A percentile compares a stretch with the other conserved stretches of the same genome.
Conservation (phyloP, 257 asterid species). For the Solanum rostratum region DNA sequence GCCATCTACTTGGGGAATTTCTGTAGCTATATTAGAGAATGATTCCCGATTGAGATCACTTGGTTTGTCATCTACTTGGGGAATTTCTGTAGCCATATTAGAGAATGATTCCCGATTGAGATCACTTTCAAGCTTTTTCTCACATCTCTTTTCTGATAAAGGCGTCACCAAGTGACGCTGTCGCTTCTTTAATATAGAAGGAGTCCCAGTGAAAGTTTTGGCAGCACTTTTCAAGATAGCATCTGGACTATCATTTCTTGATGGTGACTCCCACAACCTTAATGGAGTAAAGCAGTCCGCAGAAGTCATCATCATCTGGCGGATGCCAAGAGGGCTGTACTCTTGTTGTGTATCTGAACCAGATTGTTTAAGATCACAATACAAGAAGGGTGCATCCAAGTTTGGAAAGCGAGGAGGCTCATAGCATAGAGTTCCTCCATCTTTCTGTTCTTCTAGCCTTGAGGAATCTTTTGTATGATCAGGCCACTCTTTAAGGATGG, state of each 20-base stretch:
- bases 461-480: conserved; percentile 26
- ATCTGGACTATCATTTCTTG: conserved; percentile 62
- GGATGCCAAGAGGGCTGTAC: conserved; percentile 92
- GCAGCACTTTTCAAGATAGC: conserved; percentile 86
- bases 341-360: conserved; percentile 77
- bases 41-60: conserved; percentile 25
- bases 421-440: conserved; percentile 59
- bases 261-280: conserved; percentile 83
- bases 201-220: conserved; percentile 64
- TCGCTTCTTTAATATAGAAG: conserved; percentile 85
- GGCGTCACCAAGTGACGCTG: conserved; percentile 79
- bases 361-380: conserved; percentile 80
- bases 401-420: conserved; percentile 95
- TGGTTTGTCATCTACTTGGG: conserved; percentile 43
- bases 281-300: conserved; percentile 40
- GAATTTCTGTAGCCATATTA: conserved; percentile 32
- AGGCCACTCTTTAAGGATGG: conserved; percentile 5
- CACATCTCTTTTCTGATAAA: conserved; percentile 67
- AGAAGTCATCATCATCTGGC: conserved; percentile 78
- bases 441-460: conserved; percentile 29
- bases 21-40: conserved; percentile 32
- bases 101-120: conserved; percentile 31
- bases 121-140: conserved; percentile 50
- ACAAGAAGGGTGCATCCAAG: conserved; percentile 72
- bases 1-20: conserved; percentile 43